These are phyloP conservation scores for Trichoderma gamsii DNA, from an alignment of 495 filamentous ascomycete species.

Conservation along the genomic window DNA sequence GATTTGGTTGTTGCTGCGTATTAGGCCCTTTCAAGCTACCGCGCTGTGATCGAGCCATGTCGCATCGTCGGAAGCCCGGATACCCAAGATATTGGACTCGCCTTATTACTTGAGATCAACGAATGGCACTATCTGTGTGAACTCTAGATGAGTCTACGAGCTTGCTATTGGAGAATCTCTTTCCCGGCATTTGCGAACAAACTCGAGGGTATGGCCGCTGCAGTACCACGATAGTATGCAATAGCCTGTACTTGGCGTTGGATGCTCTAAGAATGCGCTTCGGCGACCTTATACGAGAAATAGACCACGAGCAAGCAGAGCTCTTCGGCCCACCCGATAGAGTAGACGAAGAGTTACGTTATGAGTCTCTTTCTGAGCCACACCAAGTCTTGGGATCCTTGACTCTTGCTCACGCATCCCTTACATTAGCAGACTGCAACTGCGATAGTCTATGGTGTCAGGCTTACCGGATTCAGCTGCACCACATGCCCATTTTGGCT, in stretches of 20 bases:
- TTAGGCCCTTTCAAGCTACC: not conserved
- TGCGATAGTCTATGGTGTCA: not conserved
- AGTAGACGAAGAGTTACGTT: too few species aligned
- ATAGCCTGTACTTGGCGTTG: too few species aligned
- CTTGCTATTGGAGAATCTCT: not conserved
- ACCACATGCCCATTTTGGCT: slow-evolving; percentile 1
- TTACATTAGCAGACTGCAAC: not conserved
- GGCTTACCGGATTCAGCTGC: not conserved
- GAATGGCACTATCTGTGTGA: not conserved
- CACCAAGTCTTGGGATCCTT: not conserved
- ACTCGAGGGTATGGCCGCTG: not conserved
- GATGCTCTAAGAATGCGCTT: too few species aligned
- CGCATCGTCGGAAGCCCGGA: not conserved
- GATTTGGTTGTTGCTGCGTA: not conserved
- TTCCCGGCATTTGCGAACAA: not conserved
- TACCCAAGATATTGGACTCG: not conserved
- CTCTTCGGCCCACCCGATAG: too few species aligned
- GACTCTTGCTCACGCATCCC: not conserved
- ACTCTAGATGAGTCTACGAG: not conserved
- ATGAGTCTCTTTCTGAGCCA: not conserved
- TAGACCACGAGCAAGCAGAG: too few species aligned
- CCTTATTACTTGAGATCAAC: not conserved
- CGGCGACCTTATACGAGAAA: too few species aligned
- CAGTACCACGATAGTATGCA: not conserved
- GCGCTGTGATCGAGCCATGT: not conserved